These are phyloP conservation scores for Hebeloma cylindrosporum DNA, from an alignment of 768 basidiomycete genomes.

Conservation along the genomic window DNA sequence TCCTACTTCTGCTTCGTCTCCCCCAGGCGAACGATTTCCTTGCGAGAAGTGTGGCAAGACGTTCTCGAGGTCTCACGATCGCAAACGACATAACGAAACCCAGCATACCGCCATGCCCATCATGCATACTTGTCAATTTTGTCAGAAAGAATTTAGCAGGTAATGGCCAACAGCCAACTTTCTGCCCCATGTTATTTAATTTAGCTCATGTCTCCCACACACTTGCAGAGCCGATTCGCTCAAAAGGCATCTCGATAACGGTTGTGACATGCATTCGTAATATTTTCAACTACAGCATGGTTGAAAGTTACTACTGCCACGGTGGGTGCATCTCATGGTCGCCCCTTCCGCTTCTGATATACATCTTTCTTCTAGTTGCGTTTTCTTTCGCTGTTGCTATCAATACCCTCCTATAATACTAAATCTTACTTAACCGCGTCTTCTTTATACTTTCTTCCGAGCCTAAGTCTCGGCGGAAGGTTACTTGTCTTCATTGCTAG, in stretches of 20 bases:
- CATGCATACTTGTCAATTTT: conserved; percentile 69
- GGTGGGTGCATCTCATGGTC: conserved; percentile 3
- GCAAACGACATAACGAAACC: conserved; percentile 79
- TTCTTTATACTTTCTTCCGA: conserved; percentile 13
- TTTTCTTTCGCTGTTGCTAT: conserved; percentile 14
- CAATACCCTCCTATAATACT: conserved; percentile 16
- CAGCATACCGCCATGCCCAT: conserved; percentile 66
- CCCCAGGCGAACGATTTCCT: conserved; percentile 61
- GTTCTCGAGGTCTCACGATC: conserved; percentile 79
- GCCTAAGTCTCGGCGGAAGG: conserved; percentile 17
- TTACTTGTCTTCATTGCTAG: conserved; percentile 13
- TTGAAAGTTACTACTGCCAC: not conserved
- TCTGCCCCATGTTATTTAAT: conserved; percentile 12
- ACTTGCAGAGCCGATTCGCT: conserved; percentile 58
- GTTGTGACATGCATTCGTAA: conserved; percentile 59
- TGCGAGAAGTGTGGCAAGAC: conserved; percentile 78
- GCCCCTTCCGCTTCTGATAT: conserved; percentile 5
- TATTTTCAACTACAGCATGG: not conserved
- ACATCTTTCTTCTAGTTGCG: conserved; percentile 12
- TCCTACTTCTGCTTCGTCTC: conserved; percentile 37
- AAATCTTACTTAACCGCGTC: conserved; percentile 9
- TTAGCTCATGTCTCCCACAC: conserved; percentile 6
- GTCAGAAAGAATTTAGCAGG: conserved; percentile 78
- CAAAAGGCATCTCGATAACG: conserved; percentile 81
- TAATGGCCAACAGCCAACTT: conserved; percentile 27